Evolutionary conservation across 2,329 filamentous ascomycete genomes (phyloP), one percentile per base, ranked within the genome.

Genomic region (Fusarium ramigenum): DNA sequence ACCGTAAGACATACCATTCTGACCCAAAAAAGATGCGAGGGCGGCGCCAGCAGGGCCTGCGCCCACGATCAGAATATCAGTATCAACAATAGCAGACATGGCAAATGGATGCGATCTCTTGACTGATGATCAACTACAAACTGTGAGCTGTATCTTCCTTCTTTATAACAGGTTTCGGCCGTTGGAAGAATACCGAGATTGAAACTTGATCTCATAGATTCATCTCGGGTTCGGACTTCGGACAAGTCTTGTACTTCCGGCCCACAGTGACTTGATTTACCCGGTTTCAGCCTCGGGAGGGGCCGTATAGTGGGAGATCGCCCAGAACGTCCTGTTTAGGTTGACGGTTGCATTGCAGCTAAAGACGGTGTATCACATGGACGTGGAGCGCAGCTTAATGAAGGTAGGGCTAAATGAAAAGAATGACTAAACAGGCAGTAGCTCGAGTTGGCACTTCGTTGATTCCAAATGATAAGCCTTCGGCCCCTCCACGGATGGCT

Each of bases 111-210:
- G 15, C 3, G 46, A 4, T n/a, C 1, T 11, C 0, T 2, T 30
- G 21, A n/a, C 3, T 5, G 19, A 6, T 0, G 15, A 30, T 30
- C 0, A 2, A 30, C 19, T n/a, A 4, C 9, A n/a, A 18, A 12
- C 4, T 9, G 3, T 6, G 28, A 18, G 0, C 7, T 6, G 5
- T 3, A n/a, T 0, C 14, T 18, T 9, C 7, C 0, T 4, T 11
- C 12, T n/a, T 30, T n/a, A 30, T 30, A 30, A 4, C 0, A 5
- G 9, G 11, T 9, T 9, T 32, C 46, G 28, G 25, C 4, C 9
- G 6, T 16, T n/a, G 14, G 7, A 12, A 18, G 10, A 30, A 12
- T 9, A 32, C 46, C 46, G 46, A n/a, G 5, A 18, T 3, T 18
- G 21, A 18, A 18, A 1, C 0, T 12, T 9, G 5, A 18, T 16